phyloP scores from a whole-genome alignment of 179 eudicot species.

The Silene vulgaris region DNA sequence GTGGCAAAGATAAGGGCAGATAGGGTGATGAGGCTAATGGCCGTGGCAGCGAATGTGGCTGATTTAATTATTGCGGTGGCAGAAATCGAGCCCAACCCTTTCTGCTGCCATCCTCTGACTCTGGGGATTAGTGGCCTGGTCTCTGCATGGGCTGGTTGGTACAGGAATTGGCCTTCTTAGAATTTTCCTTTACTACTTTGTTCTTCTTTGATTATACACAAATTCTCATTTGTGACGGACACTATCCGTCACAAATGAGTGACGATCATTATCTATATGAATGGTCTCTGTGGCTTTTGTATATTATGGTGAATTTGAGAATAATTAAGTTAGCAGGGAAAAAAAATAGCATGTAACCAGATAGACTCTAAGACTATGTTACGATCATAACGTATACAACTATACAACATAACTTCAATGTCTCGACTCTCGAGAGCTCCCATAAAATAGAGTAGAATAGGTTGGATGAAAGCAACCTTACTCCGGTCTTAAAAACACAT shows the following conservation, averaged over 20 bases:
- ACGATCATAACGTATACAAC: not conserved
- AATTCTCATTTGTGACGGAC: too few relatives aligned
- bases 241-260: too few relatives aligned
- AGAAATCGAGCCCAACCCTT: conserved; percentile 84
- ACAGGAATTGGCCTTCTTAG: conserved; percentile 88
- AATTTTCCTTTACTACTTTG: not conserved
- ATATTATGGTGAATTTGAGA: not conserved
- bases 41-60: conserved; percentile 79
- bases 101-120: conserved; percentile 72
- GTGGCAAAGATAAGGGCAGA: conserved; percentile 56
- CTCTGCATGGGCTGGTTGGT: conserved; percentile 99
- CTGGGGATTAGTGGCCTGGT: conserved; percentile 89
- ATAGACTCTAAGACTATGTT: not conserved
- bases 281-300: not conserved
- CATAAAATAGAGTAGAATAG: too few relatives aligned
- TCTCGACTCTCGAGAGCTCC: not conserved
- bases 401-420: not conserved
- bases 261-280: not conserved
- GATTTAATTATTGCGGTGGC: conserved; percentile 83
- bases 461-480: too few relatives aligned
- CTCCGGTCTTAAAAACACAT: too few relatives aligned
- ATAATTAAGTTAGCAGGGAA: not conserved
- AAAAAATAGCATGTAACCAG: not conserved
- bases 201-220: not conserved
- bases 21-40: conserved; percentile 89